Evolutionary conservation across 1,139 yeast species (phyloP).

Genomic region (Yarrowia galli): DNA sequence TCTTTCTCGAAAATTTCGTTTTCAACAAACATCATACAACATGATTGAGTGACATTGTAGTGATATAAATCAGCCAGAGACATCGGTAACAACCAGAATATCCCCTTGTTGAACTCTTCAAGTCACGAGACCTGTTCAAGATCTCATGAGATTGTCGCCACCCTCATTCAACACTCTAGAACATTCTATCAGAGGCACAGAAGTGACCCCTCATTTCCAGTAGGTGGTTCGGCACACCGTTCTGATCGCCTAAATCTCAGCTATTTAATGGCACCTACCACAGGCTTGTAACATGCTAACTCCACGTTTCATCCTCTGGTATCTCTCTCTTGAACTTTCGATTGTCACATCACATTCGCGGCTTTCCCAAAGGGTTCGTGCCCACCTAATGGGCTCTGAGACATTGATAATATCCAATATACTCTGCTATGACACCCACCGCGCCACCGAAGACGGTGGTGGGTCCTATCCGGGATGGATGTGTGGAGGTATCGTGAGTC

Average conservation of each 20-base stretch:
- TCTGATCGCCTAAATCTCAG: not conserved
- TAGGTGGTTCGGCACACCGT: not conserved
- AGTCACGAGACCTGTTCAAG: not conserved
- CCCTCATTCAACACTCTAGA: not conserved
- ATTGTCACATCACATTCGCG: not conserved
- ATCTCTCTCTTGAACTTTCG: not conserved
- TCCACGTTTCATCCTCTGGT: not conserved
- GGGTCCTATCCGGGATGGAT: not conserved
- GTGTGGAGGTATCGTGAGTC: not conserved
- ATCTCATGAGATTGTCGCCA: not conserved
- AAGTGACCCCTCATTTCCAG: not conserved
- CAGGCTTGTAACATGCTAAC: not conserved
- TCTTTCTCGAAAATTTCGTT: no score
- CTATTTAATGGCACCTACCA: not conserved
- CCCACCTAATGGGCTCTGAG: not conserved
- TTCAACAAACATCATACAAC: no score
- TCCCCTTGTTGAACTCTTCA: not conserved
- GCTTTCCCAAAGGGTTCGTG: conserved; percentile 1
- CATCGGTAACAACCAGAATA: not conserved
- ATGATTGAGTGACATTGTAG: no score
- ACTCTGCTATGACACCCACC: conserved; percentile 7
- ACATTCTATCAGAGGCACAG: not conserved
- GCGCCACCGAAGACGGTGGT: conserved; percentile 13
- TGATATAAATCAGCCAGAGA: not conserved
- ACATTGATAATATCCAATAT: not conserved